Evolutionary conservation across 1,284 basidiomycete species (phyloP).

Genomic region (Fomes fomentarius): DNA sequence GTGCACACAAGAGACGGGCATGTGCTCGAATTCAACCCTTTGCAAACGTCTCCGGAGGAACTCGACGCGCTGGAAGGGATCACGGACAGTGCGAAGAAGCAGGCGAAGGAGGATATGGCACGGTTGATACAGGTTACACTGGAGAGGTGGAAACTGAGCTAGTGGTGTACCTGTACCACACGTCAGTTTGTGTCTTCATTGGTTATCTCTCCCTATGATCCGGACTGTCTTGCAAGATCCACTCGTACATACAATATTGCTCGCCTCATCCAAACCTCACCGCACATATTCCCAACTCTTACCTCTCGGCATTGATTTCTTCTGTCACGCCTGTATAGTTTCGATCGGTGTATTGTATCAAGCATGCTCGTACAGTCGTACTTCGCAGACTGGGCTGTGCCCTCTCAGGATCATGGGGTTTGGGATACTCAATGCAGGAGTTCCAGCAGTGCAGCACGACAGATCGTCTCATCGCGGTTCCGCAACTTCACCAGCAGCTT

Average conservation of each 20-base stretch:
- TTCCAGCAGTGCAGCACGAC: constrained; percentile 39
- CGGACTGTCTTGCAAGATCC: neutral
- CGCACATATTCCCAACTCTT: neutral
- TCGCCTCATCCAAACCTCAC: neutral
- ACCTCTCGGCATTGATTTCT: neutral
- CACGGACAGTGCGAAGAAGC: constrained; percentile 77
- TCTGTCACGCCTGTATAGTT: constrained; percentile 1
- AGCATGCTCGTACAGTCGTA: neutral
- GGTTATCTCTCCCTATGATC: too few relatives aligned
- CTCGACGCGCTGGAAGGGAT: constrained; percentile 77
- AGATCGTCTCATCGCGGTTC: constrained; percentile 43
- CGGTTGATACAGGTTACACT: constrained; percentile 69
- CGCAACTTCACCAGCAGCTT: constrained; percentile 43
- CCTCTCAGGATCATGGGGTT: neutral
- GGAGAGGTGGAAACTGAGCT: constrained; percentile 68
- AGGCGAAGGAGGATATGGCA: constrained; percentile 74
- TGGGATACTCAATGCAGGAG: constrained; percentile 9
- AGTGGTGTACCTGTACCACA: neutral
- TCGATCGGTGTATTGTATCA: constrained; percentile 6
- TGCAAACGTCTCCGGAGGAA: constrained; percentile 67
- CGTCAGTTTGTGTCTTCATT: too few relatives aligned
- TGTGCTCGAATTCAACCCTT: constrained; percentile 77
- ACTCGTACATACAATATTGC: neutral
- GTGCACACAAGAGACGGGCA: constrained; percentile 77
- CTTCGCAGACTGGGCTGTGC: neutral